Evolutionary conservation across 768 basidiomycete species (phyloP), one percentile per base, ranked within the genome.

Genomic region (Auriscalpium orientale): DNA sequence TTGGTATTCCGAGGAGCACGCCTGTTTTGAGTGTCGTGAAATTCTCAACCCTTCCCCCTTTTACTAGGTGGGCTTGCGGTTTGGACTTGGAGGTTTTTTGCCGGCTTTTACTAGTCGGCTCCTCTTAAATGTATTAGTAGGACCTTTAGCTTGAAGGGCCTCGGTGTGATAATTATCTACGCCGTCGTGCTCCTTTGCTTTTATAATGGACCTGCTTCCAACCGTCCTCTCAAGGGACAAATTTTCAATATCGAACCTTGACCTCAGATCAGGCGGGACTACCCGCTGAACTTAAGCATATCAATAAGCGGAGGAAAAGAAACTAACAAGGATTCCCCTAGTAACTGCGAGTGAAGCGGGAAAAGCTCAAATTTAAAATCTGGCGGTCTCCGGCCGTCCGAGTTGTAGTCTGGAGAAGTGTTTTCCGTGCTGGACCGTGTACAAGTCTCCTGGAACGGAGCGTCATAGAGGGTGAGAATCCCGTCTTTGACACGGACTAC

Each of bases 301-400:
- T 86, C 82, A 87, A 84, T 85, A 85, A 87, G 85, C 80, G 80
- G 84, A 86, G 85, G 85, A 86, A 86, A 87, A 87, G 85, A 85
- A 87, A 87, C 83, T 85, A 87, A 87, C 85, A 80, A 84, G 84
- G 85, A 85, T 86, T 87, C 82, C 85, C 83, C 78, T 83, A 85
- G 85, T 86, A 86, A 83, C 85, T 82, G 84, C 82, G 81, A 86
- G 85, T 84, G 85, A 85, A 87, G 81, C 74, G 81, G 84, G 83
- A 87, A 80, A 73, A 57, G 57, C 49, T 50, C 49, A 50, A 50
- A 50, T 50, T 50, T 50, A 50, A 50, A 50, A 50, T 50, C 49
- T 50, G 49, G 49, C 49, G 49, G 49, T 50, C 49, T 50, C 18
- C n/a, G n/a, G n/a, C n/a, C n/a, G n/a, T n/a, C n/a, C n/a, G n/a